Base-by-base conservation (phyloP, 768 basidiomycete genomes). In the Astraeus odoratus region DNA sequence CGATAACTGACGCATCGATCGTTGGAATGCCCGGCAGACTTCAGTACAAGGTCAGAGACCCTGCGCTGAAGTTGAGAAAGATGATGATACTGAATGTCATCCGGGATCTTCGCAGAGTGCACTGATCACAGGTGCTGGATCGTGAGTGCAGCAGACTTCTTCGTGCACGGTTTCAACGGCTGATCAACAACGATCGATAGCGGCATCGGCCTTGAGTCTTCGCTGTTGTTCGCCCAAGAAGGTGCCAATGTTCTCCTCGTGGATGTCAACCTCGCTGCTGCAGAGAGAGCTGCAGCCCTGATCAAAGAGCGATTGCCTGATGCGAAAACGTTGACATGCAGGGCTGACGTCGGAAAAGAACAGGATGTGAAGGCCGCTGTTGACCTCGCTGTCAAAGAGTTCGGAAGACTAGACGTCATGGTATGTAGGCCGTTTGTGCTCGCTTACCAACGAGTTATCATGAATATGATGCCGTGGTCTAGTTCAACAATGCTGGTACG, bases 351-450 rank as follows among this genome's bases (percentile, higher is more conserved):
- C 2, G 78, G 83, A 49, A 87, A 88, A 60, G 96, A 99, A 67
- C 70, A 66, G 4, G 86, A 97, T 47, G 72, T 99, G 44, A 86
- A 94, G 72, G 74, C 71, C 29, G 77, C 84, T 7, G 88, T 99
- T 19, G 84, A 88, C 44, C 67, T 64, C 42, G 86, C 94, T 0
- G 81, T 96, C 43, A 69, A 78, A 48, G 76, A 82, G 56, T 96
- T 93, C 64, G 96, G 96, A n/a, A 72, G 96, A 46, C 71, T 99
- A 55, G 96, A 99, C 61, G 70, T 99, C 49, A 87, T 99, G 86
- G 93, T 94, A 59, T 55, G 76, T n/a, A 56, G 23, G 25, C 15
- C 26, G 5, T 47, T 37, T 37, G 20, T 1, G 16, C 29, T 46
- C 19, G 22, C 19, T 24, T 1, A 19, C 12, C 10, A 23, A 16